phyloP scores from a whole-genome alignment of 352 stramenopile genomes.

The Globisporangium nodosum region DNA sequence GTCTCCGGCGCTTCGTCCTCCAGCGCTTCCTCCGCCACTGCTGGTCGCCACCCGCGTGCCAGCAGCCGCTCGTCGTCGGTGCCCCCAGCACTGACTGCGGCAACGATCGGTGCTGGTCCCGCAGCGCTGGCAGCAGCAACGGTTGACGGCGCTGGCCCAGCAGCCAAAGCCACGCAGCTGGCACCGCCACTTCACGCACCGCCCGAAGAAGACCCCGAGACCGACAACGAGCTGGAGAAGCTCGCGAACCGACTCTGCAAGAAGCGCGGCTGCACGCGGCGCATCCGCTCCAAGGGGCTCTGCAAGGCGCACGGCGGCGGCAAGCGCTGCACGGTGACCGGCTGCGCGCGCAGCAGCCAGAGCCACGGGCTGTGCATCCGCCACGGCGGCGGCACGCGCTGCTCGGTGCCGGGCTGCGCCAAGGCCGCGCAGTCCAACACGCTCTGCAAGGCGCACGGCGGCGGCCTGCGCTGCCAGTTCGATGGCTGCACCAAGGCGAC shows the following conservation, averaged over 20 bases:
- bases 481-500: conserved; percentile 6
- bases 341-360: conserved; percentile 11
- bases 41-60: neutral
- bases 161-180: too few species aligned
- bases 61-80: neutral
- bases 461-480: conserved; percentile 12
- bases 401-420: conserved; percentile 2
- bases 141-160: neutral
- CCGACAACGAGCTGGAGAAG: conserved; percentile 7
- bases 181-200: neutral
- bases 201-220: neutral
- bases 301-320: conserved; percentile 82
- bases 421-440: conserved; percentile 16
- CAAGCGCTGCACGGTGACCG: conserved; percentile 6
- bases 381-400: conserved; percentile 13
- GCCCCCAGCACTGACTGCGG: neutral
- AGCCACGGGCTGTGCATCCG: conserved; percentile 13
- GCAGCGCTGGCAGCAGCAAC: neutral
- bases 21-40: neutral
- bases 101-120: neutral
- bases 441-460: conserved; percentile 13
- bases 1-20: neutral
- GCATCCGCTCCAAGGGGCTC: conserved; percentile 64
- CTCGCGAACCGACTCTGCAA: conserved; percentile 7
- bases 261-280: neutral